phyloP scores from a whole-genome alignment of 176 grass and related monocot species.

The Paspalum vaginatum region DNA sequence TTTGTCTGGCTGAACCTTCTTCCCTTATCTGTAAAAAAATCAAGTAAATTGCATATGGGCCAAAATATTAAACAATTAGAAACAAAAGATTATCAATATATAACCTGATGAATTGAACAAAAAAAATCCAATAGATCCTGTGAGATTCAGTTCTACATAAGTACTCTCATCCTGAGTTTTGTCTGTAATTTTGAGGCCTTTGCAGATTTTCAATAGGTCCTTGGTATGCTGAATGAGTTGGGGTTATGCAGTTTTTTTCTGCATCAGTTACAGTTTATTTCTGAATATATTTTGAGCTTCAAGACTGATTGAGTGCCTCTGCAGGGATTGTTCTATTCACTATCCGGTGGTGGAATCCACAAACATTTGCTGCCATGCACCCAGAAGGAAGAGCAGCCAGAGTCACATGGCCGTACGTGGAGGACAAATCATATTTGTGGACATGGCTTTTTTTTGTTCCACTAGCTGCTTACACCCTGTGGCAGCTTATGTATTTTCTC shows the following conservation, averaged over 20 bases:
- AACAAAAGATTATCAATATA: not conserved
- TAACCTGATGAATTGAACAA: not conserved
- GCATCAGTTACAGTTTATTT: slow-evolving; percentile 13
- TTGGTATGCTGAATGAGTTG: not conserved
- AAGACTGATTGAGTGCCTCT: slow-evolving; percentile 19
- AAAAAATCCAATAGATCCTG: not conserved
- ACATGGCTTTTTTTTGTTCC: slow-evolving; percentile 95
- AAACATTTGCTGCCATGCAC: slow-evolving; percentile 97
- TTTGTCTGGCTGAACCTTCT: not conserved
- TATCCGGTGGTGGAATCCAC: slow-evolving; percentile 95
- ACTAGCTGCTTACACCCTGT: slow-evolving; percentile 89
- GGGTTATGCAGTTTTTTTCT: slow-evolving; percentile 18
- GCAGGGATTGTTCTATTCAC: slow-evolving; percentile 98
- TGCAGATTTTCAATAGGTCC: not conserved
- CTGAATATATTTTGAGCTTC: not conserved
- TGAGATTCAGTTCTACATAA: slow-evolving; percentile 12
- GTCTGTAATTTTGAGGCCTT: not conserved
- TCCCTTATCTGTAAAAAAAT: not conserved
- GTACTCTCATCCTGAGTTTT: not conserved
- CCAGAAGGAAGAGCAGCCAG: slow-evolving; percentile 85
- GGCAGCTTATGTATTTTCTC: slow-evolving; percentile 91
- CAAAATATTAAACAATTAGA: slow-evolving; percentile 3
- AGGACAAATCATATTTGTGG: slow-evolving; percentile 88
- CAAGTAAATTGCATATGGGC: not conserved
- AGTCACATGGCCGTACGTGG: slow-evolving; percentile 92